Percentiles rank a stretch among this genome's conserved stretches.
phyloP scores from a whole-genome alignment of 2,329 filamentous ascomycete genomes.

The Volutella citrinella region DNA sequence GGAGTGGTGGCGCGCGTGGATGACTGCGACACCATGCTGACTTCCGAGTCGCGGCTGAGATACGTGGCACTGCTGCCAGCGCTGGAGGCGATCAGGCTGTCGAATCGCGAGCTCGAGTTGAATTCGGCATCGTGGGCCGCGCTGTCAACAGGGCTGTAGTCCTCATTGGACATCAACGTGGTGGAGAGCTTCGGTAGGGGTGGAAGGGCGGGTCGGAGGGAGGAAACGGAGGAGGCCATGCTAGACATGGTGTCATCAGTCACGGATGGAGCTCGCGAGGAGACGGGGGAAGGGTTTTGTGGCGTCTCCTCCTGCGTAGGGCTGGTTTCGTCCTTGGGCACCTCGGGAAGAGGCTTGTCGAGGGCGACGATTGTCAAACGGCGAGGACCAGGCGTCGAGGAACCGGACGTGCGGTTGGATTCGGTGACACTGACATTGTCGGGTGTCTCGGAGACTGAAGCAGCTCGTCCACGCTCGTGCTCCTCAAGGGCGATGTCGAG shows the following conservation, averaged over 20 bases:
- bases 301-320: conserved; percentile 29
- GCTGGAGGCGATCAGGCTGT: conserved; percentile 72
- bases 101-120: conserved; percentile 54
- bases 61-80: conserved; percentile 77
- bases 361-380: conserved; percentile 44
- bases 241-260: conserved; percentile 41
- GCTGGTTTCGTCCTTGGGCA: conserved; percentile 54
- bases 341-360: conserved; percentile 66
- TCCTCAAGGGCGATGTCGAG: conserved; percentile 42
- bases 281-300: conserved; percentile 30
- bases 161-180: conserved; percentile 43
- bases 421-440: conserved; percentile 38
- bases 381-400: conserved; percentile 34
- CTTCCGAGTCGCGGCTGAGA: conserved; percentile 76
- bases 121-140: conserved; percentile 49
- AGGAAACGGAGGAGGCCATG: conserved; percentile 45
- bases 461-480: conserved; percentile 26
- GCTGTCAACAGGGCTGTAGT: conserved; percentile 46
- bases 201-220: conserved; percentile 48
- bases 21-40: conserved; percentile 73
- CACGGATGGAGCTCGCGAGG: conserved; percentile 43
- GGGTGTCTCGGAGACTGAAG: conserved; percentile 32
- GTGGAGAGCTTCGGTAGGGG: conserved; percentile 58
- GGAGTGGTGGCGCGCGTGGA: conserved; percentile 89
- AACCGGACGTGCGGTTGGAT: conserved; percentile 35